Base-by-base conservation (phyloP, 441 rosid species). In the Populus hybrid region DNA sequence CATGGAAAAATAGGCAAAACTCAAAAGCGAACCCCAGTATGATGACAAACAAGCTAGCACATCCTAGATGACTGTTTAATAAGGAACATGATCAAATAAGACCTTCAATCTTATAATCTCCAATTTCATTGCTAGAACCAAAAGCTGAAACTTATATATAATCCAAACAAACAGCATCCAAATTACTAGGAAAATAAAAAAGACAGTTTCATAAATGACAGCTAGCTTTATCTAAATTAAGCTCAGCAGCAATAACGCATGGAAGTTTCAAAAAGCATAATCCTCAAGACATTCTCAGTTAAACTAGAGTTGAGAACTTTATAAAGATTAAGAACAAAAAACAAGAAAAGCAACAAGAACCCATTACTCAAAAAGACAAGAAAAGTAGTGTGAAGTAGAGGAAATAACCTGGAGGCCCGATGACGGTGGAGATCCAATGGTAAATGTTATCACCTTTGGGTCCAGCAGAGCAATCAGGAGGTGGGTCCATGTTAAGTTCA, bases 401-500 rank as follows among this genome's bases (percentile, higher is more conserved):
- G 63, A 67, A 36, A 32, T 40, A 30, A 93, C 97, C 97, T 38
- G 87, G 80, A 35, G 97, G 98, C 32, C 95, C 98, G 67, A 95
- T 82, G 78, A 92, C 67, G 80, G 97, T 91, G 84, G 98, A 84
- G 83, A 95, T 89, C 99, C 98, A 92, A 76, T 92, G 88, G 87
- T 89, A 92, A 77, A 95, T 97, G 80, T 89, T 93, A 82, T 95
- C 99, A 61, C 98, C 95, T 74, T 86, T 92, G 8, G 99, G 99
- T 32, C 96, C 98, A 59, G 98, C 98, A 8, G 95, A 92, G 73
- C 95, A 95, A 76, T 90, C 90, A 67, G 83, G 84, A 82, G 95
- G 97, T 12, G 98, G 95, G 80, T 91, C 92, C 68, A 78, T 76
- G 86, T 86, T 92, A 2, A 93, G 92, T 82, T 94, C 98, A 5